Base-by-base conservation (phyloP, 495 filamentous ascomycete genomes). In the Tuber borchii region DNA sequence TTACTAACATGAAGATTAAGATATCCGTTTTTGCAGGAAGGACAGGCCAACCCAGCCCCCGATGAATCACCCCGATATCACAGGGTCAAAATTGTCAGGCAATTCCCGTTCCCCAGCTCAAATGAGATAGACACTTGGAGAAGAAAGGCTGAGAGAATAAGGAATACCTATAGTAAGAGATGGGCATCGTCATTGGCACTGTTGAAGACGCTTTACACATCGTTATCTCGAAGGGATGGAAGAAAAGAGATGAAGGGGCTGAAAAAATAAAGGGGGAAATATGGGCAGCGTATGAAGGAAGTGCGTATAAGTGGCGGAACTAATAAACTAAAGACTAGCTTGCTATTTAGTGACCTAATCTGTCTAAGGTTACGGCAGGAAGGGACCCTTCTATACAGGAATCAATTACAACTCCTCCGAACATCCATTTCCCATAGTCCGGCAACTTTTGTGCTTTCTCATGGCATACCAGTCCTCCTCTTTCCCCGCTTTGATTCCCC, bases 21-120 rank as follows among this genome's bases (percentile, higher is more conserved):
- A 73, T 99, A 96, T 83, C 96, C 96, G 10, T 98, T 97, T 84
- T 84, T 99, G 77, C 93, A 96, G 80, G 96, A 99, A 86, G 96
- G 92, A 69, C 93, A 93, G 82, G 91, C 98, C 34, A 87, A 91
- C 71, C 88, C 89, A 46, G 92, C 98, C n/a, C n/a, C n/a, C n/a
- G n/a, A 6, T 97, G n/a, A n/a, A n/a, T 86, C 98, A 19, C 97
- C 97, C 82, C 90, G 93, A 80, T 99, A 98, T 82, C 84, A 88
- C n/a, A 88, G 92, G 22, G 85, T 87, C 26, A 89, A 73, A 79
- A 86, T n/a, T 82, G 82, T 26, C 90, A 91, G 74, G 86, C 89
- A 31, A 85, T 93, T 16, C 85, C 88, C 71, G 86, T 87, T 68
- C 91, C 93, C 44, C 94, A 97, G 88, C 31, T 88, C 90, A n/a